These are phyloP conservation scores for Porodaedalea pini DNA, from an alignment of 1,284 basidiomycete species.

Conservation along the genomic window DNA sequence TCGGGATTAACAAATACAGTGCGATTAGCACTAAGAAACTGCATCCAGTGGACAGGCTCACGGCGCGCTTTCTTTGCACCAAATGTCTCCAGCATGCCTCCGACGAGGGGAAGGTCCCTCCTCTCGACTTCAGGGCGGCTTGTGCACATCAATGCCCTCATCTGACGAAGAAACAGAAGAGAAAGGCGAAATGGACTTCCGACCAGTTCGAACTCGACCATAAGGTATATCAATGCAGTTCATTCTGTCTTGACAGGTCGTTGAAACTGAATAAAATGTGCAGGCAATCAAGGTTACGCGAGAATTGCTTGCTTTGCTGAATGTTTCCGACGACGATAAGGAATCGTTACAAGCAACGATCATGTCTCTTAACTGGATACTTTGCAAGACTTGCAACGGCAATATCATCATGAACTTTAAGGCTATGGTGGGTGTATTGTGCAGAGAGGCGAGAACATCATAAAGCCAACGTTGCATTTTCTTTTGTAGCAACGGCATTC, in stretches of 20 bases:
- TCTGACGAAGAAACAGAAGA: conserved; percentile 29
- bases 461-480: not conserved
- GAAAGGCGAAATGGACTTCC: conserved; percentile 42
- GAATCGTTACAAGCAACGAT: conserved; percentile 27
- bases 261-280: conserved; percentile 13
- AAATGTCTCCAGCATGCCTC: conserved; percentile 40
- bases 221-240: conserved; percentile 38
- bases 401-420: conserved; percentile 47
- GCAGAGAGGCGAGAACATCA: too few species aligned
- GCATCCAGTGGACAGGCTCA: conserved; percentile 54
- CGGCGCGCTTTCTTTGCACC: conserved; percentile 56
- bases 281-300: conserved; percentile 44
- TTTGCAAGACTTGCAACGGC: conserved; percentile 51
- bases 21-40: conserved; percentile 41
- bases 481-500: conserved; percentile 51
- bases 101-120: conserved; percentile 36
- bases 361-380: conserved; percentile 33
- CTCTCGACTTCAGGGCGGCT: conserved; percentile 51
- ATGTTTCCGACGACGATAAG: conserved; percentile 33
- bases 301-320: conserved; percentile 34
- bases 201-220: conserved; percentile 52
- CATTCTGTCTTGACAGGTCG: conserved; percentile 14
- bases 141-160: conserved; percentile 54
- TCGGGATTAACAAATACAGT: conserved; percentile 51
- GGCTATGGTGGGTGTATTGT: conserved; percentile 41